Evolutionary conservation across 75 land plant genomes (phyloP).

Genomic region (Pseudotsuga menziesii): DNA sequence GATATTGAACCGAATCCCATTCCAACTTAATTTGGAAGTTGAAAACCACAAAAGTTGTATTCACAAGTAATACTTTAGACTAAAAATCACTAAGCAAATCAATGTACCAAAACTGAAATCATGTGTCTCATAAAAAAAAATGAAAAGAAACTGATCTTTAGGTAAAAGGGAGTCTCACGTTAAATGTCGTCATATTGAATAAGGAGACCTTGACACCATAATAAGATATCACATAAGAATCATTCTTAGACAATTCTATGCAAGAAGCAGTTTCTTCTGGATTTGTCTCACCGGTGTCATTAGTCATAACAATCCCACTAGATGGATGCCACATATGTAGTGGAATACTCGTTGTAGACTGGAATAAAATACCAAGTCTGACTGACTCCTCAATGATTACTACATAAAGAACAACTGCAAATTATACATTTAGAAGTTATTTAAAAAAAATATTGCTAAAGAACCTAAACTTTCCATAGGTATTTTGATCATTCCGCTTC

Average conservation of each 20-base stretch:
- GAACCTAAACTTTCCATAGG: slow-evolving; percentile 31
- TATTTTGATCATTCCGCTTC: slow-evolving; percentile 53
- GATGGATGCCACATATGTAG: slow-evolving; percentile 77
- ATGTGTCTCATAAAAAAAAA: background rate
- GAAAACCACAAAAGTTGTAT: background rate
- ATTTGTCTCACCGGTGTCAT: slow-evolving; percentile 53
- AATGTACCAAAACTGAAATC: background rate
- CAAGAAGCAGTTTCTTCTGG: slow-evolving; percentile 66
- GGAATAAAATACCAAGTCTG: slow-evolving; percentile 3
- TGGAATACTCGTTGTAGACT: slow-evolving; percentile 55
- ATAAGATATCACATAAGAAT: slow-evolving; percentile 82
- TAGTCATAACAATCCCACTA: slow-evolving; percentile 68
- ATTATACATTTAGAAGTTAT: no score
- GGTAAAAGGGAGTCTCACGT: slow-evolving; percentile 21
- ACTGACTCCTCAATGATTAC: background rate
- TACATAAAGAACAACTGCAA: no score
- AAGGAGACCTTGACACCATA: slow-evolving; percentile 75
- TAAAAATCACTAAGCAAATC: background rate
- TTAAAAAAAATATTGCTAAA: no score
- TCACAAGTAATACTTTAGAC: background rate
- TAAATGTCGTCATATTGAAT: slow-evolving; percentile 80
- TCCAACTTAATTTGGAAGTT: no score
- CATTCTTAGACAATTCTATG: slow-evolving; percentile 79
- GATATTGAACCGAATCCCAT: no score
- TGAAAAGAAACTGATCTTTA: background rate